phyloP scores from a whole-genome alignment of 176 grass and related monocot species.

The Oryza punctata region DNA sequence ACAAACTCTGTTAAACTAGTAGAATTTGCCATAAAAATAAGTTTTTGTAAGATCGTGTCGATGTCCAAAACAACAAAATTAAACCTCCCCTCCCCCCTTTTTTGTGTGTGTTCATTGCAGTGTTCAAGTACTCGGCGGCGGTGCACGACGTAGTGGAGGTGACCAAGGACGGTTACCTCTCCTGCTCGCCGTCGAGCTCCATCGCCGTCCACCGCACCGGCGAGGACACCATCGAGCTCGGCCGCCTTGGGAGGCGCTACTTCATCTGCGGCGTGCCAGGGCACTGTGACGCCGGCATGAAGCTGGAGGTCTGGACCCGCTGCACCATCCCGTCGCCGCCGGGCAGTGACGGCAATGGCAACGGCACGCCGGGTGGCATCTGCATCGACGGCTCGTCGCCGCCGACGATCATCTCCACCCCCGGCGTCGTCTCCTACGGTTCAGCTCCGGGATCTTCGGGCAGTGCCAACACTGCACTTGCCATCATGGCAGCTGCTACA shows the following conservation, averaged over 20 bases:
- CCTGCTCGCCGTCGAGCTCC: constrained; percentile 29
- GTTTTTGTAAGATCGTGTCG: too few relatives aligned
- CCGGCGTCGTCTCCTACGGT: not conserved
- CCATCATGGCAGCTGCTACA: not conserved
- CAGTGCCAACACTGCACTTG: not conserved
- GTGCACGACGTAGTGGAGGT: constrained; percentile 53
- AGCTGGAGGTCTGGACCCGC: constrained; percentile 8
- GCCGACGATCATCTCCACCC: constrained; percentile 6
- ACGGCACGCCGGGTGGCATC: not conserved
- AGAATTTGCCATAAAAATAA: too few relatives aligned
- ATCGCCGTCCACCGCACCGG: not conserved
- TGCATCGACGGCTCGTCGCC: not conserved
- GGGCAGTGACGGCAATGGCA: not conserved
- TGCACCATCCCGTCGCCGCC: not conserved
- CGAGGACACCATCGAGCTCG: not conserved
- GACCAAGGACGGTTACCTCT: not conserved
- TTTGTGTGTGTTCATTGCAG: not conserved
- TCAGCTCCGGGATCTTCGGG: constrained; percentile 6
- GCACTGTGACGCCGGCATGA: constrained; percentile 35
- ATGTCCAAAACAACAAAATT: not conserved
- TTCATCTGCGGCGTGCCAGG: constrained; percentile 41
- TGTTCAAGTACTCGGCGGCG: constrained; percentile 31
- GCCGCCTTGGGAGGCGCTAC: not conserved
- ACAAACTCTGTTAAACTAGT: too few relatives aligned
- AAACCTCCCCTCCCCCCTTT: too few relatives aligned